A percentile compares a stretch with the other conserved stretches of the same genome.
phyloP scores from a whole-genome alignment of 768 basidiomycete genomes.

The Suillus brevipes region DNA sequence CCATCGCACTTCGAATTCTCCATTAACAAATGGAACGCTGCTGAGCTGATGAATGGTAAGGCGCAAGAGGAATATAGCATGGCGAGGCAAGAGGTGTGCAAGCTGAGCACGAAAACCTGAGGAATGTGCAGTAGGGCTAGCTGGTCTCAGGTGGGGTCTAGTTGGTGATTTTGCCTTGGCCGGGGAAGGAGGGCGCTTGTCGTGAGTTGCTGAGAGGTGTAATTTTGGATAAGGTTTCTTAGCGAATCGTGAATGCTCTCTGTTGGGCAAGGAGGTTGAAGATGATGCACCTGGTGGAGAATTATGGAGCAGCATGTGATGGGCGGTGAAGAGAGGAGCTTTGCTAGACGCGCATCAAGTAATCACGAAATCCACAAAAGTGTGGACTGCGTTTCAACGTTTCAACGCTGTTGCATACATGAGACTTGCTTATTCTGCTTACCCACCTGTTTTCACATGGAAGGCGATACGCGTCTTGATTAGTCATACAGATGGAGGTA shows the following conservation, averaged over 20 bases:
- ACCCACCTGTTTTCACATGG: background rate
- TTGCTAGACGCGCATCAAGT: no score
- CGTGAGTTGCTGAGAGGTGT: background rate
- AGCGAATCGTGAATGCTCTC: background rate
- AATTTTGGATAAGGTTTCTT: slow-evolving; percentile 1
- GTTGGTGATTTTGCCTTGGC: background rate
- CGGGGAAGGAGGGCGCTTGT: background rate
- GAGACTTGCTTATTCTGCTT: background rate
- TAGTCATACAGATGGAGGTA: no score
- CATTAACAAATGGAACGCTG: slow-evolving; percentile 69
- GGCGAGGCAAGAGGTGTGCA: slow-evolving; percentile 59
- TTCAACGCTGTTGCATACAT: background rate
- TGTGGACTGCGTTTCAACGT: no score
- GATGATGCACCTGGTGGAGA: background rate
- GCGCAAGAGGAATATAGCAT: slow-evolving; percentile 64
- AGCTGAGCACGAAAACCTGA: slow-evolving; percentile 56
- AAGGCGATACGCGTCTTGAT: no score
- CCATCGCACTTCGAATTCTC: slow-evolving; percentile 72
- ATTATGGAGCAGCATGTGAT: background rate
- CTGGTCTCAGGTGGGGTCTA: background rate
- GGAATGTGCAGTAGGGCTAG: slow-evolving; percentile 4
- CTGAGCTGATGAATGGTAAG: slow-evolving; percentile 66
- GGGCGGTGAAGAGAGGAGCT: background rate
- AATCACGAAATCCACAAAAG: no score
- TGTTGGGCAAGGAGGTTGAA: background rate